phyloP scores from a whole-genome alignment of 768 basidiomycete species.

The Calocybe gangraenosa region DNA sequence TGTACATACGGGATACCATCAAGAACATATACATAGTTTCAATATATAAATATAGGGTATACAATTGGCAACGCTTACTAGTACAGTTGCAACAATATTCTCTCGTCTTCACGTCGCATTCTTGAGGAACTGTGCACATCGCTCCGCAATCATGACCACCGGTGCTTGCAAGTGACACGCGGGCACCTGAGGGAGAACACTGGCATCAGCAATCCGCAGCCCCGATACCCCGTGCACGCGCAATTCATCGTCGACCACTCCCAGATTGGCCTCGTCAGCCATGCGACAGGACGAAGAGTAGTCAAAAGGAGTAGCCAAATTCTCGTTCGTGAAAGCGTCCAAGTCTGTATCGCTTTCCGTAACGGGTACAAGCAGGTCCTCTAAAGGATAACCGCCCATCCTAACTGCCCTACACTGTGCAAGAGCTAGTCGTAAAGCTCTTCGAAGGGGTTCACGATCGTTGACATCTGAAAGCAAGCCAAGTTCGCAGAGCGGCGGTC shows the following conservation, averaged over 20 bases:
- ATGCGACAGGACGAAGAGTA: conserved; percentile 34
- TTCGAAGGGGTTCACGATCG: conserved; percentile 23
- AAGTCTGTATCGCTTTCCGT: conserved; percentile 24
- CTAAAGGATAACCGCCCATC: conserved; percentile 21
- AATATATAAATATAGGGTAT: neutral
- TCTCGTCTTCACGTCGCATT: neutral
- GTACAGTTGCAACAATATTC: neutral
- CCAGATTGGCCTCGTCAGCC: conserved; percentile 18
- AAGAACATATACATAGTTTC: neutral
- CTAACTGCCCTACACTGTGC: conserved; percentile 19
- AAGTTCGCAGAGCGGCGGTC: conserved; percentile 25
- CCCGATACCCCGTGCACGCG: conserved; percentile 18
- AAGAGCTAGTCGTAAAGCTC: conserved; percentile 19
- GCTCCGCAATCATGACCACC: conserved; percentile 17
- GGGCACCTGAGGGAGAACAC: conserved; percentile 17
- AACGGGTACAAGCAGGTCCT: conserved; percentile 21
- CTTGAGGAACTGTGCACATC: conserved; percentile 15
- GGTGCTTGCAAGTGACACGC: conserved; percentile 14
- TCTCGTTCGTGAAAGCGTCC: conserved; percentile 24
- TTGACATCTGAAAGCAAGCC: conserved; percentile 20
- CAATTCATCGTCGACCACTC: conserved; percentile 21
- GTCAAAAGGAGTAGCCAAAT: conserved; percentile 26
- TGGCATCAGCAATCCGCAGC: conserved; percentile 18
- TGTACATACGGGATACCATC: neutral
- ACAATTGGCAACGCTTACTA: neutral